These are phyloP conservation scores for Agastache rugosa DNA, from an alignment of 257 asterid species.

Conservation along the genomic window DNA sequence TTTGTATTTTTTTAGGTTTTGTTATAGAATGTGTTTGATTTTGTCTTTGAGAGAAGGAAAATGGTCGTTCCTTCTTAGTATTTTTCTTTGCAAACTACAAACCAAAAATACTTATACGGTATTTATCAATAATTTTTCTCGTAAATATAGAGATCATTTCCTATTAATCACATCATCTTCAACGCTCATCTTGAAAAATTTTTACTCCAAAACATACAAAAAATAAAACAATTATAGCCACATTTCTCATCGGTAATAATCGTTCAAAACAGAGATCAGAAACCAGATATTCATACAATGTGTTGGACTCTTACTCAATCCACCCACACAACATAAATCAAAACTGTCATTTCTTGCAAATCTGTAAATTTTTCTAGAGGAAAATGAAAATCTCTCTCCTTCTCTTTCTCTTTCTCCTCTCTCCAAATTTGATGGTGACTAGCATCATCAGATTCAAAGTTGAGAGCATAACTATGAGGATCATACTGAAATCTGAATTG, in stretches of 20 bases:
- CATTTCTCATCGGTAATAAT: background rate
- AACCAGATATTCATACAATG: background rate
- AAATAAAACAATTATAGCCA: background rate
- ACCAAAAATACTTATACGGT: background rate
- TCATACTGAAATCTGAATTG: conserved; percentile 63
- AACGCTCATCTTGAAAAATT: background rate
- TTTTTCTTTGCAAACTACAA: background rate
- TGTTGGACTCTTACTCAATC: conserved; percentile 20
- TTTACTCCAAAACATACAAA: background rate
- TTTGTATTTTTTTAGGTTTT: background rate
- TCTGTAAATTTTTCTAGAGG: conserved; percentile 13
- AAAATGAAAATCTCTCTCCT: conserved; percentile 7
- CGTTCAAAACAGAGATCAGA: background rate
- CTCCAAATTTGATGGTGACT: conserved; percentile 31
- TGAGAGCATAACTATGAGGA: conserved; percentile 75
- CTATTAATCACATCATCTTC: background rate
- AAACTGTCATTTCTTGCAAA: conserved; percentile 28
- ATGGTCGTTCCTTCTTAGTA: too few relatives aligned
- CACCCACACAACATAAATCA: conserved; percentile 56
- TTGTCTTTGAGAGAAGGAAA: too few relatives aligned
- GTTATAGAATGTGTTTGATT: background rate
- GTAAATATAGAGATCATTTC: background rate
- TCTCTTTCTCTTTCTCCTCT: background rate
- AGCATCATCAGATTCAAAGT: conserved; percentile 77
- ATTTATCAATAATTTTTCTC: background rate